Percentiles rank a stretch among this genome's conserved stretches.
Conservation (phyloP, 805 yeast species). For the Ogataea pini region DNA sequence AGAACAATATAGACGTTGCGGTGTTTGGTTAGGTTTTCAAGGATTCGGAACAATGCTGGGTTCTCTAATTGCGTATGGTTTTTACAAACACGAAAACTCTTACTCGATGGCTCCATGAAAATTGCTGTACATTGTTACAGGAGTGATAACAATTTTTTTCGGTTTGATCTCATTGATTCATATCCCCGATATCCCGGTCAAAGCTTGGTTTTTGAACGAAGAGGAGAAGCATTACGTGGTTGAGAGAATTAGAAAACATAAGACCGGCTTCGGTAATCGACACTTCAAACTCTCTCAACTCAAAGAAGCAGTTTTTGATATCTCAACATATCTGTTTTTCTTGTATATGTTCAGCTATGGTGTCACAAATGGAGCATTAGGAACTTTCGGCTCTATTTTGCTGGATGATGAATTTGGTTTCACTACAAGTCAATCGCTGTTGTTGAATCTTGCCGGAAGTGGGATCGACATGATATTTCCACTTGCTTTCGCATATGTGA, state of each 20-base stretch:
- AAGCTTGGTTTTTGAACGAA: slow-evolving; percentile 50
- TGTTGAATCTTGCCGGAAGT: slow-evolving; percentile 40
- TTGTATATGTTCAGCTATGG: slow-evolving; percentile 44
- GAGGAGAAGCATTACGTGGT: slow-evolving; percentile 50
- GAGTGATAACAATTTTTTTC: slow-evolving; percentile 53
- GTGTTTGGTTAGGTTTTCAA: slow-evolving; percentile 38
- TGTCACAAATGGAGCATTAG: slow-evolving; percentile 57
- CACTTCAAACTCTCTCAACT: slow-evolving; percentile 55
- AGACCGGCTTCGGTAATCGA: slow-evolving; percentile 61
- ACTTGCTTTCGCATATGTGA: slow-evolving; percentile 34
- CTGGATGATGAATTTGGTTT: slow-evolving; percentile 35
- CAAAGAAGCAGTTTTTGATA: slow-evolving; percentile 51
- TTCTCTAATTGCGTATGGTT: slow-evolving; percentile 48
- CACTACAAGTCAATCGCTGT: slow-evolving; percentile 31
- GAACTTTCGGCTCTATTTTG: slow-evolving; percentile 47
- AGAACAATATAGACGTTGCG: slow-evolving; percentile 43
- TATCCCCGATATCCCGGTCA: slow-evolving; percentile 54
- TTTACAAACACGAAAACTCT: slow-evolving; percentile 36
- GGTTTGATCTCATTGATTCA: slow-evolving; percentile 44
- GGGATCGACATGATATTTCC: slow-evolving; percentile 34
- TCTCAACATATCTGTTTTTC: slow-evolving; percentile 49
- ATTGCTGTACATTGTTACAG: slow-evolving; percentile 57
- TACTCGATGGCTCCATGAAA: slow-evolving; percentile 61
- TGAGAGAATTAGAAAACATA: slow-evolving; percentile 56
- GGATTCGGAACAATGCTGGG: slow-evolving; percentile 50